These are phyloP conservation scores for Aureobasidium mangrovei DNA, from an alignment of 2,329 filamentous ascomycete species.

Conservation along the genomic window DNA sequence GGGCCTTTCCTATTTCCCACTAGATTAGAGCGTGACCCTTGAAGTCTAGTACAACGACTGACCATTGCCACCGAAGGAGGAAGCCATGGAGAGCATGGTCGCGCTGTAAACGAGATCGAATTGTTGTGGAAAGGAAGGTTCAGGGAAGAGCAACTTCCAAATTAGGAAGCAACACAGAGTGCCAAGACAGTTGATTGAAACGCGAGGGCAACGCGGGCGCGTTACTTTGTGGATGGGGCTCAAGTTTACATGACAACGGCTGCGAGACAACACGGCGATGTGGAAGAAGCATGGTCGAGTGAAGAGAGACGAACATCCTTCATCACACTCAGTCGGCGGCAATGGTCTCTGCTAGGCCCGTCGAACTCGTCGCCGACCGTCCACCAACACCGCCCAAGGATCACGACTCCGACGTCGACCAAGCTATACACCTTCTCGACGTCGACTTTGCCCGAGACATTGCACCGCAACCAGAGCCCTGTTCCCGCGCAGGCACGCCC, in stretches of 20 bases:
- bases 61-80: not conserved
- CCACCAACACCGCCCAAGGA: constrained; percentile 50
- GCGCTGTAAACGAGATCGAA: not conserved
- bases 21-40: not conserved
- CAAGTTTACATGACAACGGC: constrained; percentile 8
- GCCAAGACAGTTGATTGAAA: not conserved
- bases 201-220: constrained; percentile 6
- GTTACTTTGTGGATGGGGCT: not conserved
- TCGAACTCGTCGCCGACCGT: constrained; percentile 42
- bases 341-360: constrained; percentile 31
- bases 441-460: constrained; percentile 29
- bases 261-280: constrained; percentile 7
- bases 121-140: not conserved
- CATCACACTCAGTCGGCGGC: constrained; percentile 15
- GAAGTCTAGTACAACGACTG: not conserved
- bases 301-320: not conserved
- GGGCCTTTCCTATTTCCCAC: not conserved
- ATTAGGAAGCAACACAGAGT: constrained; percentile 2
- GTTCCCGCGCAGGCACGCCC: not conserved
- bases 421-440: constrained; percentile 36
- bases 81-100: not conserved
- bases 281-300: not conserved
- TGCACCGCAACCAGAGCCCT: not conserved
- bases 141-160: constrained; percentile 8
- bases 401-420: constrained; percentile 29